Evolutionary conservation across 257 asterid species (phyloP).

Genomic region (Lycium ferocissimum): DNA sequence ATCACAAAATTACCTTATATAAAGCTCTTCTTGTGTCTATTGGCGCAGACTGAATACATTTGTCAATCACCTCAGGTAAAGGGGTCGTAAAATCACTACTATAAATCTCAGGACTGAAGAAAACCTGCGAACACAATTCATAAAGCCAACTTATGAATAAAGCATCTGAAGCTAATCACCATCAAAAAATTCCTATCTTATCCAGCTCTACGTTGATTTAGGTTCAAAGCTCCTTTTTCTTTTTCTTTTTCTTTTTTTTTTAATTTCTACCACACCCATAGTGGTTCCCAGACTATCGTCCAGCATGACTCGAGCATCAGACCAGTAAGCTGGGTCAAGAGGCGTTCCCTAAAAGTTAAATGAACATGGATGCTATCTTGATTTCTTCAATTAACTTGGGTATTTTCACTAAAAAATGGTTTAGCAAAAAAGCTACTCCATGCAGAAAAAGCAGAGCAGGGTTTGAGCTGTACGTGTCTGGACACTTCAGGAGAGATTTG

Average conservation of each 20-base stretch:
- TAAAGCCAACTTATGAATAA: not conserved
- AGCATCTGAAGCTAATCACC: slow-evolving; percentile 22
- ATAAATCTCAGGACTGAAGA: slow-evolving; percentile 93
- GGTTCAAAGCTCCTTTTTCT: not conserved
- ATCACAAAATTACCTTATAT: slow-evolving; percentile 69
- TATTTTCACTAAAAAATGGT: not conserved
- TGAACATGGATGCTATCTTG: not conserved
- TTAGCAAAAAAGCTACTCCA: not conserved
- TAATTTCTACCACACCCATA: slow-evolving; percentile 11
- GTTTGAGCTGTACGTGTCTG: not conserved
- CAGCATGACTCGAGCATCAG: not conserved
- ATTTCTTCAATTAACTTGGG: slow-evolving; percentile 24
- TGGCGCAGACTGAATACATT: slow-evolving; percentile 97
- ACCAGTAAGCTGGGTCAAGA: not conserved
- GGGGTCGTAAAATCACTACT: slow-evolving; percentile 74
- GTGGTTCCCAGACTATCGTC: not conserved
- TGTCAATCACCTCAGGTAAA: slow-evolving; percentile 87
- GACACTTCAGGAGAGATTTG: slow-evolving; percentile 14
- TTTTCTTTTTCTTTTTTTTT: not conserved
- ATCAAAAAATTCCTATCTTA: not conserved
- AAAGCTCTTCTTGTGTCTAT: slow-evolving; percentile 97
- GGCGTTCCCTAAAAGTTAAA: not conserved
- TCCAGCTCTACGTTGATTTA: not conserved
- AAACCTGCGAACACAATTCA: slow-evolving; percentile 62
- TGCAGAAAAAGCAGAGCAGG: slow-evolving; percentile 10